phyloP scores from a whole-genome alignment of 1,284 basidiomycete species.

The Spongispora temasekensis region DNA sequence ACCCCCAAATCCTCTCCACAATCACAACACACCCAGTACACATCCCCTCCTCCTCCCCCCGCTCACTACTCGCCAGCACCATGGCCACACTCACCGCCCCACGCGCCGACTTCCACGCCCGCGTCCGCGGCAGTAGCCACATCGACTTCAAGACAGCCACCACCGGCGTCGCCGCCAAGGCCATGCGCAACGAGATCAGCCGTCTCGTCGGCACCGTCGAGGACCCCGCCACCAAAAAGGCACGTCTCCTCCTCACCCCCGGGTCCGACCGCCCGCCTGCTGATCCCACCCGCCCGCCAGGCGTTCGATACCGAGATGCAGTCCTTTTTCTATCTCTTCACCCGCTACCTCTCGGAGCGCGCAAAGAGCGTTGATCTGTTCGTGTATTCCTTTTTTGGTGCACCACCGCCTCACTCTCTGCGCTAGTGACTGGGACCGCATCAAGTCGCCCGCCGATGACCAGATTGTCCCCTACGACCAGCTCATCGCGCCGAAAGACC shows the following conservation, averaged over 20 bases:
- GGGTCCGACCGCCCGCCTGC: conserved; percentile 3
- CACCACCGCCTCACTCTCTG: conserved; percentile 10
- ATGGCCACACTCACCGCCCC: conserved; percentile 65
- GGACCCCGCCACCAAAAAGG: conserved; percentile 83
- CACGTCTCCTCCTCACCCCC: conserved; percentile 40
- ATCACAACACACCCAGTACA: conserved; percentile 62
- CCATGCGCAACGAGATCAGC: conserved; percentile 98
- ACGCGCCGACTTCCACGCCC: conserved; percentile 58
- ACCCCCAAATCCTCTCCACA: conserved; percentile 64
- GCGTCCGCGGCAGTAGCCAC: conserved; percentile 67
- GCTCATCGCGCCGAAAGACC: conserved; percentile 64
- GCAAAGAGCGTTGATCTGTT: conserved; percentile 95
- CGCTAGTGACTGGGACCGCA: conserved; percentile 93
- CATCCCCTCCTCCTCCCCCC: conserved; percentile 39
- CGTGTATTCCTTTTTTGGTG: conserved; percentile 40
- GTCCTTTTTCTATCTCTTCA: conserved; percentile 98
- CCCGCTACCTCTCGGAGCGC: conserved; percentile 93
- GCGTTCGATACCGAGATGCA: conserved; percentile 99
- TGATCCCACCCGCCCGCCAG: conserved; percentile 43
- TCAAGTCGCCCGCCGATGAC: conserved; percentile 92
- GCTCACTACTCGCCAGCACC: conserved; percentile 29
- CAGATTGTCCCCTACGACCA: conserved; percentile 90
- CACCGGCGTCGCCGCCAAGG: conserved; percentile 95
- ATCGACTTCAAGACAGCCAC: conserved; percentile 98
- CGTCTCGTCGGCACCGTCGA: conserved; percentile 85